These are phyloP conservation scores for Cryptococcus sp. DNA, from an alignment of 1,284 basidiomycete genomes.

Conservation along the genomic window DNA sequence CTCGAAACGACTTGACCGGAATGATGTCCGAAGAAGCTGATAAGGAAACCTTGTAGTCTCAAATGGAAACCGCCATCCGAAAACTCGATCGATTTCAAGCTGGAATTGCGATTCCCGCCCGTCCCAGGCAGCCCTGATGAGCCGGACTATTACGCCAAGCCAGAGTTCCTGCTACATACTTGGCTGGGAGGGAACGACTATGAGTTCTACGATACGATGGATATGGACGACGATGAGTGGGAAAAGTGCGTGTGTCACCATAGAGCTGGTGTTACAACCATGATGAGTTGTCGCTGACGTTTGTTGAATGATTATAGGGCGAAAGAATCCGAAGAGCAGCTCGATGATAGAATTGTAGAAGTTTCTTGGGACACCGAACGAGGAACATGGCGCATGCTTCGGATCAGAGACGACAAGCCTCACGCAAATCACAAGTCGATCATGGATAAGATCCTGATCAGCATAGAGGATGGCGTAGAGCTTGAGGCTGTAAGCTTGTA, in stretches of 20 bases:
- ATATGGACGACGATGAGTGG: conserved; percentile 90
- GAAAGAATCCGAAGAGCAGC: conserved; percentile 80
- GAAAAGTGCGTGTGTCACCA: conserved; percentile 64
- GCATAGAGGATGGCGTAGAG: conserved; percentile 88
- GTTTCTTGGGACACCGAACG: conserved; percentile 76
- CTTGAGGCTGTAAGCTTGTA: conserved; percentile 65
- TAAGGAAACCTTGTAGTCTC: conserved; percentile 60
- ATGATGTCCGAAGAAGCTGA: not conserved
- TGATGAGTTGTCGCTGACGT: conserved; percentile 5
- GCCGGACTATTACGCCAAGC: conserved; percentile 82
- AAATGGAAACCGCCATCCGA: conserved; percentile 99
- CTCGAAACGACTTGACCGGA: not conserved
- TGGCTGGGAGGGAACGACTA: conserved; percentile 71
- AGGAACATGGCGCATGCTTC: conserved; percentile 80
- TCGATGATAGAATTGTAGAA: conserved; percentile 92
- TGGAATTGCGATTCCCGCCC: conserved; percentile 88
- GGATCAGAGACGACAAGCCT: conserved; percentile 88
- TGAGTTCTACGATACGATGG: conserved; percentile 83
- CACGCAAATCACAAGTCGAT: conserved; percentile 80
- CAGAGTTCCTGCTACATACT: conserved; percentile 77
- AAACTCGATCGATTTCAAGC: conserved; percentile 97
- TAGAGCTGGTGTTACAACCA: not conserved
- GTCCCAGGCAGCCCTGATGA: conserved; percentile 57
- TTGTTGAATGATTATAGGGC: conserved; percentile 59
- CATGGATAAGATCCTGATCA: conserved; percentile 80